A percentile compares a stretch with the other conserved stretches of the same genome.
phyloP scores from a whole-genome alignment of 257 asterid species.

The Parsonsia alboflavescens region DNA sequence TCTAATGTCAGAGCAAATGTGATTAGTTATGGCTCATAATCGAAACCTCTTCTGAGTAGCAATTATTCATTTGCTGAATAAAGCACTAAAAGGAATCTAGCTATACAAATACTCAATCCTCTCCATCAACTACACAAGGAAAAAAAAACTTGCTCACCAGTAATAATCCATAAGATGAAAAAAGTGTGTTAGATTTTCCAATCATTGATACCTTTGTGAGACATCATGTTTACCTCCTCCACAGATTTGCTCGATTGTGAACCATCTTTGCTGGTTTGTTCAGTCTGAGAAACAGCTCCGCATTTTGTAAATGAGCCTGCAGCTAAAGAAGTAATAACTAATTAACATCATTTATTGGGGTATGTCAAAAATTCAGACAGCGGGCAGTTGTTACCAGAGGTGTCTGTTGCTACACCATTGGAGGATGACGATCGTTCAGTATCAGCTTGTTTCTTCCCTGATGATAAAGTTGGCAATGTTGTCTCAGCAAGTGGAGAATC shows the following conservation, averaged over 20 bases:
- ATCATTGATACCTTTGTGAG: conserved; percentile 30
- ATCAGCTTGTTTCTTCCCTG: conserved; percentile 25
- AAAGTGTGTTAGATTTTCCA: not conserved
- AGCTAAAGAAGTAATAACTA: not conserved
- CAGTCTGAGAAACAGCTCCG: conserved; percentile 3
- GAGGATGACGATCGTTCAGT: conserved; percentile 19
- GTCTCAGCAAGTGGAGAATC: conserved; percentile 17
- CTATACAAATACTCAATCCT: too few relatives aligned
- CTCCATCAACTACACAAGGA: not conserved
- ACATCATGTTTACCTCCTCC: conserved; percentile 15
- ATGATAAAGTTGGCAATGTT: conserved; percentile 23
- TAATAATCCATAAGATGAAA: not conserved
- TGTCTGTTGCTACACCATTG: conserved; percentile 19
- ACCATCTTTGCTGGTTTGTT: not conserved
- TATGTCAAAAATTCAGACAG: not conserved
- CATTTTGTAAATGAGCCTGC: conserved; percentile 10
- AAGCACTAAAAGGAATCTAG: not conserved
- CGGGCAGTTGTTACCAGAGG: conserved; percentile 25
- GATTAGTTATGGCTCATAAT: not conserved
- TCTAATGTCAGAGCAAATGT: not conserved
- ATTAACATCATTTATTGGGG: not conserved
- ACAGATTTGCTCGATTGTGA: conserved; percentile 1
- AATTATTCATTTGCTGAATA: not conserved
- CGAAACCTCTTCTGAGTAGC: not conserved
- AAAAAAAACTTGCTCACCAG: not conserved